These are phyloP conservation scores for Pluteus cervinus DNA, from an alignment of 768 basidiomycete species.

Conservation along the genomic window DNA sequence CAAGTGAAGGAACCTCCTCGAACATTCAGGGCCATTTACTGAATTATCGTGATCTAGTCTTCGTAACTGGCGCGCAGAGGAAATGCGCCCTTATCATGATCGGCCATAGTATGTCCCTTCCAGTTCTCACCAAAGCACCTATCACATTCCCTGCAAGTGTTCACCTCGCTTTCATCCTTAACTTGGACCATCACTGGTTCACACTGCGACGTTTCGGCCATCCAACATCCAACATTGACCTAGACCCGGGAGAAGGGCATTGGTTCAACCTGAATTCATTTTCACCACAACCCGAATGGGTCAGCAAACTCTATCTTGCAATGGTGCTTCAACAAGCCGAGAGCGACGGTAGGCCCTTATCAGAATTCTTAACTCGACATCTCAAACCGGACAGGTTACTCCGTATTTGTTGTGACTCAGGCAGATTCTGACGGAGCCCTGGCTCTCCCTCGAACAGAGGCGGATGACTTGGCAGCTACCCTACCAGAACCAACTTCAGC, in stretches of 20 bases:
- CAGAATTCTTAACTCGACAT: background rate
- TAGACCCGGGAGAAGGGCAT: slow-evolving; percentile 50
- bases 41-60: slow-evolving; percentile 43
- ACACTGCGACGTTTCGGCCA: slow-evolving; percentile 76
- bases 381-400: slow-evolving; percentile 56
- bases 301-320: slow-evolving; percentile 75
- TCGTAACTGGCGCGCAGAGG: slow-evolving; percentile 78
- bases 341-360: slow-evolving; percentile 52
- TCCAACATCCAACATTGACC: slow-evolving; percentile 31
- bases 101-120: slow-evolving; percentile 62
- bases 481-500: slow-evolving; percentile 49
- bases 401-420: slow-evolving; percentile 71
- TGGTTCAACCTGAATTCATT: slow-evolving; percentile 92
- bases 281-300: slow-evolving; percentile 67
- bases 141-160: slow-evolving; percentile 33
- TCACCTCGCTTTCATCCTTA: slow-evolving; percentile 84
- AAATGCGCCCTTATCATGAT: slow-evolving; percentile 70
- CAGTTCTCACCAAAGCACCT: slow-evolving; percentile 2
- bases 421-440: slow-evolving; percentile 46
- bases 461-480: slow-evolving; percentile 64
- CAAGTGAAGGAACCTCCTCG: slow-evolving; percentile 38
- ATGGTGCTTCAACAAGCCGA: slow-evolving; percentile 89
- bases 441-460: slow-evolving; percentile 57
- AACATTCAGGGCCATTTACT: slow-evolving; percentile 1
- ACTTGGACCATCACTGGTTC: slow-evolving; percentile 87